Evolutionary conservation across 2,329 filamentous ascomycete species (phyloP).

Genomic region (Lasiodiplodia hormozganensis): DNA sequence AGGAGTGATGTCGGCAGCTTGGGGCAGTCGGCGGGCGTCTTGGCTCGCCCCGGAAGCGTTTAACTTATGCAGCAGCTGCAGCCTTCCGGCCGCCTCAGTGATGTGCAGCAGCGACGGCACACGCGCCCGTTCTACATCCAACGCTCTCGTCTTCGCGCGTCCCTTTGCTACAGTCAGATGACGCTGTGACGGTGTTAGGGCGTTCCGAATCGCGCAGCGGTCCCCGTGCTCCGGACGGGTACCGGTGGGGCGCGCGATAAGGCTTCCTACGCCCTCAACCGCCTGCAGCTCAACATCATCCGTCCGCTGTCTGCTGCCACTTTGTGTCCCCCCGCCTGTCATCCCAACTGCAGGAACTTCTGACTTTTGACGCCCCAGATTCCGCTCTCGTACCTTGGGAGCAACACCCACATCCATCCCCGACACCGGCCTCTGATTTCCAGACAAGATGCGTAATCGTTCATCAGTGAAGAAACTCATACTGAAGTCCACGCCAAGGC

Average conservation of each 20-base stretch:
- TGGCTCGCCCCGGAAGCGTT: slow-evolving; percentile 25
- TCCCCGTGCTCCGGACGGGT: slow-evolving; percentile 24
- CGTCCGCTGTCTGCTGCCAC: slow-evolving; percentile 10
- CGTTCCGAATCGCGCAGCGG: slow-evolving; percentile 22
- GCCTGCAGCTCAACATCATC: slow-evolving; percentile 21
- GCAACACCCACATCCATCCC: neutral
- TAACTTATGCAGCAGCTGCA: slow-evolving; percentile 24
- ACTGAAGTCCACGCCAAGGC: neutral
- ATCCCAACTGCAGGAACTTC: neutral
- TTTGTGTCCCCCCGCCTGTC: neutral
- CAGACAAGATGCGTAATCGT: neutral
- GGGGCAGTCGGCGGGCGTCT: slow-evolving; percentile 28
- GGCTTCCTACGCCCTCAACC: neutral
- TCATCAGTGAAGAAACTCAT: neutral
- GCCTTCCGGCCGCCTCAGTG: neutral
- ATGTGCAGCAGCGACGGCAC: neutral
- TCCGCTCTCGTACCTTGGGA: neutral
- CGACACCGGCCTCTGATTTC: neutral
- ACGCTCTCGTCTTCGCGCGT: neutral
- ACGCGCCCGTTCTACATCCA: neutral
- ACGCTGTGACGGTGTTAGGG: slow-evolving; percentile 20
- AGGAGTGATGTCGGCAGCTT: slow-evolving; percentile 29
- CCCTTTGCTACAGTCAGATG: slow-evolving; percentile 18
- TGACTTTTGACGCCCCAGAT: neutral
- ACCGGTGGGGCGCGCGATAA: slow-evolving; percentile 24